Conservation (phyloP, 352 stramenopile species). For the Globisporangium nodosum region DNA sequence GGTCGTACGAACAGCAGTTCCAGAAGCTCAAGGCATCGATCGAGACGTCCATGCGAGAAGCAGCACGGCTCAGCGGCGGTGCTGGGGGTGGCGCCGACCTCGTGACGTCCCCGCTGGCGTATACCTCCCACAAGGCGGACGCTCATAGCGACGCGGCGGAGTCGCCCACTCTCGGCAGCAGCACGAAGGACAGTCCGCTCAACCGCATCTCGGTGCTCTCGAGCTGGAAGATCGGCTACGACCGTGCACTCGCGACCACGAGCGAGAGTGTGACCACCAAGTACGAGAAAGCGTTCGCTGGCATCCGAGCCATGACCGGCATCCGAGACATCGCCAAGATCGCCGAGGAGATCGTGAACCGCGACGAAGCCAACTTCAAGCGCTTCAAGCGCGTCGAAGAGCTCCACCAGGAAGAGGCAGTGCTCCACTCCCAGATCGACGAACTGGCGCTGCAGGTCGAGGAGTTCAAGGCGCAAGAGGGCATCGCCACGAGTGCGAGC, state of each 20-base stretch:
- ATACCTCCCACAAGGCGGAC: background rate
- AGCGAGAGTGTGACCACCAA: conserved; percentile 43
- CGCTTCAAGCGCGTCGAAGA: conserved; percentile 73
- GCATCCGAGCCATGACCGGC: conserved; percentile 51
- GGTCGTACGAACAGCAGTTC: conserved; percentile 59
- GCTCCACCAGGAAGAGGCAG: conserved; percentile 50
- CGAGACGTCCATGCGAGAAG: conserved; percentile 37
- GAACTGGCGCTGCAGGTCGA: conserved; percentile 43
- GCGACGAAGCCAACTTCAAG: conserved; percentile 78
- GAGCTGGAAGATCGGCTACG: conserved; percentile 71
- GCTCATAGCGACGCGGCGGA: background rate
- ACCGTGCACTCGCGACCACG: conserved; percentile 43
- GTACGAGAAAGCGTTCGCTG: conserved; percentile 58
- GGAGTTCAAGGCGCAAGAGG: conserved; percentile 61
- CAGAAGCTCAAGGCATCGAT: conserved; percentile 51
- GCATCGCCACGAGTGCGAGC: conserved; percentile 45
- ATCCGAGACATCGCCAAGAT: conserved; percentile 46
- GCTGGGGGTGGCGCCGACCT: background rate
- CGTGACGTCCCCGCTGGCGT: background rate
- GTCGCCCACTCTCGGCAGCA: conserved; percentile 6
- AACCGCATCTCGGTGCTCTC: conserved; percentile 52
- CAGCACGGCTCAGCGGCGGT: conserved; percentile 5
- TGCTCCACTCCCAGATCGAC: conserved; percentile 44
- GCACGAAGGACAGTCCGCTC: conserved; percentile 28
- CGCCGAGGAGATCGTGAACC: conserved; percentile 39